A percentile compares a stretch with the other conserved stretches of the same genome.
Evolutionary conservation across 139 green algal genomes (phyloP).

Genomic region (Picochlorum sp.): DNA sequence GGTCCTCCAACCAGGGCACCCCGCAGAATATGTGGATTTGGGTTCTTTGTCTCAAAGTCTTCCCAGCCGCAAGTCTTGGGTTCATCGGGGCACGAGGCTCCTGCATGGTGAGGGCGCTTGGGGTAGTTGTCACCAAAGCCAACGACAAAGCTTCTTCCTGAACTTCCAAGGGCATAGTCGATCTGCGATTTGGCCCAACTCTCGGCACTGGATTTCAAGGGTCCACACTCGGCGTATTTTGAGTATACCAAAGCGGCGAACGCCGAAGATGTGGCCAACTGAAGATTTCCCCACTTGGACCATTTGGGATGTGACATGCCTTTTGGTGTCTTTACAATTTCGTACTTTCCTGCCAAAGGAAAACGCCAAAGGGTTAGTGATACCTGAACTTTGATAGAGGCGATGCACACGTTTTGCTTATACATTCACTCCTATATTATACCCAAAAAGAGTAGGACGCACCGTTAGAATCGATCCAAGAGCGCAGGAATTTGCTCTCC

Average conservation of each 20-base stretch:
- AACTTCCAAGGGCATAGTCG: slow-evolving; percentile 16
- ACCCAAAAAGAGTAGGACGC: too few relatives aligned
- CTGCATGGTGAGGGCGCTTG: slow-evolving; percentile 17
- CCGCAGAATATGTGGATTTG: slow-evolving; percentile 20
- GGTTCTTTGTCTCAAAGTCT: background rate
- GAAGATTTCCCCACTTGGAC: slow-evolving; percentile 6
- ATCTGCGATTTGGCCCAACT: background rate
- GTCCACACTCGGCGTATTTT: background rate
- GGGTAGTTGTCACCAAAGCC: slow-evolving; percentile 18
- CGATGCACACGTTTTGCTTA: background rate
- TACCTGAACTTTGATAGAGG: background rate
- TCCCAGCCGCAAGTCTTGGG: background rate
- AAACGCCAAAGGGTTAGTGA: background rate
- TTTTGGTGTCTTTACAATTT: slow-evolving; percentile 6
- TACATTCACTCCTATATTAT: background rate
- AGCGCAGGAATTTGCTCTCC: background rate
- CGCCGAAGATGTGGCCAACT: background rate
- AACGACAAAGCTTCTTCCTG: slow-evolving; percentile 23
- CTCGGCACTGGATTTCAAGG: background rate
- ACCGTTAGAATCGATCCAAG: background rate
- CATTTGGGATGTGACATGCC: slow-evolving; percentile 5
- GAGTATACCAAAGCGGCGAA: background rate
- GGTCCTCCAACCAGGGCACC: slow-evolving; percentile 19
- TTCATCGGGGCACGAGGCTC: slow-evolving; percentile 12
- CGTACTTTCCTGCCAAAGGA: background rate